Conservation (phyloP, 192 early-diverging fungal genomes). For the Obelidium mucronatum region DNA sequence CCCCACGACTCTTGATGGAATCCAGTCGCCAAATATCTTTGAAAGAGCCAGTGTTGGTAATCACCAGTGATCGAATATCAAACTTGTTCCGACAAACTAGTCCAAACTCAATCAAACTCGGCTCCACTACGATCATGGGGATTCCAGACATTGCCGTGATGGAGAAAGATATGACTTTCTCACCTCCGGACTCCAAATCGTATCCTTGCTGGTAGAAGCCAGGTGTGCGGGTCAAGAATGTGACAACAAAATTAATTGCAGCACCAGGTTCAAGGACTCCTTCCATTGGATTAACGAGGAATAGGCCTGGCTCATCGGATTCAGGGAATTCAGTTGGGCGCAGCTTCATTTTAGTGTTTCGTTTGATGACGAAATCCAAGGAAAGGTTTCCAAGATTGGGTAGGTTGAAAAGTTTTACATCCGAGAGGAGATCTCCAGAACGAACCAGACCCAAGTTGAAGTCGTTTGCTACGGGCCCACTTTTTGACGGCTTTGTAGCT, state of each 20-base stretch:
- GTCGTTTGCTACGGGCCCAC: slow-evolving; percentile 41
- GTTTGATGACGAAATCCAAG: slow-evolving; percentile 53
- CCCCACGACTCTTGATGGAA: slow-evolving; percentile 28
- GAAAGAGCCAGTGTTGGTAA: slow-evolving; percentile 61
- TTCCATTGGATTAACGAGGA: slow-evolving; percentile 43
- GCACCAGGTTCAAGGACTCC: slow-evolving; percentile 54
- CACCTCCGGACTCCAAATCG: slow-evolving; percentile 55
- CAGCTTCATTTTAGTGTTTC: slow-evolving; percentile 40
- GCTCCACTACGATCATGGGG: slow-evolving; percentile 51
- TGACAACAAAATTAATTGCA: slow-evolving; percentile 54
- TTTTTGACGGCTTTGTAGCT: slow-evolving; percentile 26
- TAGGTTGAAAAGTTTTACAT: slow-evolving; percentile 58
- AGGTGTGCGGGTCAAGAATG: slow-evolving; percentile 43
- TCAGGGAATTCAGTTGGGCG: slow-evolving; percentile 41
- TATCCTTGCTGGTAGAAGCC: slow-evolving; percentile 62
- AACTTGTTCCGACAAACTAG: slow-evolving; percentile 50
- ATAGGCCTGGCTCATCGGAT: slow-evolving; percentile 39
- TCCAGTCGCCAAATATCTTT: slow-evolving; percentile 57
- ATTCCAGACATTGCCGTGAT: slow-evolving; percentile 59
- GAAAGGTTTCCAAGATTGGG: slow-evolving; percentile 62
- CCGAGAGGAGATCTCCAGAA: slow-evolving; percentile 47
- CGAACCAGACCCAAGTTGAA: slow-evolving; percentile 57
- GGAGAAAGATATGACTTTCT: slow-evolving; percentile 58
- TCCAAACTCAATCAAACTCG: slow-evolving; percentile 59
- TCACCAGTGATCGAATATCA: slow-evolving; percentile 43